Base-by-base conservation (phyloP, 768 basidiomycete species). In the Panaeolus cyanescens region DNA sequence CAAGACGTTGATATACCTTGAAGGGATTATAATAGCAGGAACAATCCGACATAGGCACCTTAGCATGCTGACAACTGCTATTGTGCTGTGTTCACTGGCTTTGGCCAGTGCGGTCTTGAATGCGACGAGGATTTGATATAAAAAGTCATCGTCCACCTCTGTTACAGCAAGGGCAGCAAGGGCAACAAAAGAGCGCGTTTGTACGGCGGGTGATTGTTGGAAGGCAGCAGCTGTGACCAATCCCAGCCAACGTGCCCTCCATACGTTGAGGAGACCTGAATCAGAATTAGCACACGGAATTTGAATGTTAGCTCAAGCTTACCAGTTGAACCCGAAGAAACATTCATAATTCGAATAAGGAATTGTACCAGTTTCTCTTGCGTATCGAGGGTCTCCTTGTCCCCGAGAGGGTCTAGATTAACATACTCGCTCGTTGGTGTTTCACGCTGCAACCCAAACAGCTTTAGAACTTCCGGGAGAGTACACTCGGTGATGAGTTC, bases 201-300 rank as follows among this genome's bases (percentile, higher is more conserved):
- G 95, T n/a, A 95, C 85, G 2, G 90, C 87, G 0, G 93, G 90
- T 3, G 92, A 93, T 53, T 90, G 83, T 68, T 96, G 95, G 77
- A 96, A 96, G 20, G 95, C 93, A 0, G 91, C 92, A 1, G 92
- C 87, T 1, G 92, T 91, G 13, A 94, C 86, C 60, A 97, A 72
- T 39, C 92, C 88, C 90, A 95, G 95, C 94, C 95, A 96, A 33
- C 95, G 83, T 28, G 95, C 93, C 61, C 91, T 85, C 95, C 95
- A 97, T 3, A 91, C 85, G 68, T 97, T 97, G 31, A 91, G 75
- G 3, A 93, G 73, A 10, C 89, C 92, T 92, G 58, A 20, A 58
- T 53, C 15, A 55, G 25, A 53, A n/a, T 62, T 50, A 67, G 54
- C 10, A 32, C 19, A 5, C 19, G 32, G 40, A 33, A 40, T 17